Evolutionary conservation across 768 basidiomycete species (phyloP).

Genomic region (Lactarius hatsudake): DNA sequence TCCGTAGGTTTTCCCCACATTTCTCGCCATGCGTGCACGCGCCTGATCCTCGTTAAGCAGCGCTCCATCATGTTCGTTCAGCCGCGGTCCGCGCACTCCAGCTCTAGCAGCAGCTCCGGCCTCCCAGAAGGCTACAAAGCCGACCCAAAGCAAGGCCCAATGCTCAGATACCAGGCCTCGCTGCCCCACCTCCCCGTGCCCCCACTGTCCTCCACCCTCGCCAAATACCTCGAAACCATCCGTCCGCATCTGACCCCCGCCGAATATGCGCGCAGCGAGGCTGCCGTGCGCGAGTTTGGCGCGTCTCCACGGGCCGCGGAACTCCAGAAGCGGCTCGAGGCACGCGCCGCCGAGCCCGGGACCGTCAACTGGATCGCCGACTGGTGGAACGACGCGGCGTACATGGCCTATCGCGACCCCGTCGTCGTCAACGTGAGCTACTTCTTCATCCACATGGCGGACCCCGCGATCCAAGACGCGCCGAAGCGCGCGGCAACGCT

Average conservation of each 20-base stretch:
- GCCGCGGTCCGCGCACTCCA: conserved; percentile 2
- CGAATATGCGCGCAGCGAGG: conserved; percentile 57
- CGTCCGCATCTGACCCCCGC: conserved; percentile 68
- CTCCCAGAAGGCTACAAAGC: conserved; percentile 47
- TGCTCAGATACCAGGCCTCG: conserved; percentile 72
- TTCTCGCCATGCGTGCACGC: not conserved
- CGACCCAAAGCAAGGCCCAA: conserved; percentile 58
- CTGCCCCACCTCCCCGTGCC: conserved; percentile 83
- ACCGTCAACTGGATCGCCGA: conserved; percentile 85
- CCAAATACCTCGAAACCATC: conserved; percentile 87
- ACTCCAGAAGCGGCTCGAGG: conserved; percentile 76
- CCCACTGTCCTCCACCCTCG: conserved; percentile 71
- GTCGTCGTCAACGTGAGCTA: conserved; percentile 93
- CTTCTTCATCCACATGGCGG: conserved; percentile 86
- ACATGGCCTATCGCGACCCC: conserved; percentile 84
- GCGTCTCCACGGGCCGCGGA: conserved; percentile 62
- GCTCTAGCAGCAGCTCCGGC: not conserved
- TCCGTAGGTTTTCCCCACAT: conserved; percentile 7
- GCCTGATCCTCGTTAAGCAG: not conserved
- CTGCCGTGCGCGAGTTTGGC: conserved; percentile 65
- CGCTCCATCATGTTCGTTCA: conserved; percentile 1
- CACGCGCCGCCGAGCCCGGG: conserved; percentile 60
- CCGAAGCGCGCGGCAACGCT: conserved; percentile 77
- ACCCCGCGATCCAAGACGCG: conserved; percentile 51
- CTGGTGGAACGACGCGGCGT: conserved; percentile 97